Conservation (phyloP, 768 basidiomycete genomes). For the Pulveroboletus sp. region DNA sequence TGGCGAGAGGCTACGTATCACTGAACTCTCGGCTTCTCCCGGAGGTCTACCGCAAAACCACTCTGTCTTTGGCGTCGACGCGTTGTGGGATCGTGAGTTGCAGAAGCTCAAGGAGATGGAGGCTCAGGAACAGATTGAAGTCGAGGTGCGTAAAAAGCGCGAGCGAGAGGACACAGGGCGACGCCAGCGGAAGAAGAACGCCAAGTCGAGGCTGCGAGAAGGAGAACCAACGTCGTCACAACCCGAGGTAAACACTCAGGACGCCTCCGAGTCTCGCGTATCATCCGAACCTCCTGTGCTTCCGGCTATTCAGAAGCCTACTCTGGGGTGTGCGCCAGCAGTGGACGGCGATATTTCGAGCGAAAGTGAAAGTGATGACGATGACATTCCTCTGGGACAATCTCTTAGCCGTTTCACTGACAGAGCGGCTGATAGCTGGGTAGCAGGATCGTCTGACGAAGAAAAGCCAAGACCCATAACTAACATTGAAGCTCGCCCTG, state of each 20-base stretch:
- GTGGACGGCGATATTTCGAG: slow-evolving; percentile 41
- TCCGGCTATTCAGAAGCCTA: slow-evolving; percentile 34
- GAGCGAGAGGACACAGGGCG: slow-evolving; percentile 44
- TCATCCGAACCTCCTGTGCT: slow-evolving; percentile 27
- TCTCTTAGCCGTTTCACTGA: slow-evolving; percentile 16
- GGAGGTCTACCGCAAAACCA: slow-evolving; percentile 42
- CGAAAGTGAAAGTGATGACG: slow-evolving; percentile 42
- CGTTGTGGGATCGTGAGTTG: slow-evolving; percentile 89
- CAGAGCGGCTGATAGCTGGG: slow-evolving; percentile 35
- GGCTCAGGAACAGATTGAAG: slow-evolving; percentile 55
- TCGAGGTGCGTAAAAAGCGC: slow-evolving; percentile 43
- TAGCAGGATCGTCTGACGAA: slow-evolving; percentile 63
- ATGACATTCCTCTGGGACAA: slow-evolving; percentile 18
- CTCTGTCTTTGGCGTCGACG: slow-evolving; percentile 93
- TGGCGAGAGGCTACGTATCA: slow-evolving; percentile 29
- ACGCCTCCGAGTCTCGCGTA: slow-evolving; percentile 14
- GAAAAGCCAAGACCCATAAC: slow-evolving; percentile 50
- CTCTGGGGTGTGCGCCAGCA: slow-evolving; percentile 27
- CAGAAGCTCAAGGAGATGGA: slow-evolving; percentile 75
- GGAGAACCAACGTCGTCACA: slow-evolving; percentile 29
- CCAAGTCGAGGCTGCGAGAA: slow-evolving; percentile 44
- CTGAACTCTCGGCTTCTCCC: slow-evolving; percentile 30
- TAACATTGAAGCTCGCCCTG: slow-evolving; percentile 53
- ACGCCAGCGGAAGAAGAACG: slow-evolving; percentile 32
- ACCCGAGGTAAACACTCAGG: slow-evolving; percentile 33